Percentiles rank a stretch among this genome's conserved stretches.
Evolutionary conservation across 2,329 filamentous ascomycete genomes (phyloP).

Genomic region (Macrophomina pseudophaseolina): DNA sequence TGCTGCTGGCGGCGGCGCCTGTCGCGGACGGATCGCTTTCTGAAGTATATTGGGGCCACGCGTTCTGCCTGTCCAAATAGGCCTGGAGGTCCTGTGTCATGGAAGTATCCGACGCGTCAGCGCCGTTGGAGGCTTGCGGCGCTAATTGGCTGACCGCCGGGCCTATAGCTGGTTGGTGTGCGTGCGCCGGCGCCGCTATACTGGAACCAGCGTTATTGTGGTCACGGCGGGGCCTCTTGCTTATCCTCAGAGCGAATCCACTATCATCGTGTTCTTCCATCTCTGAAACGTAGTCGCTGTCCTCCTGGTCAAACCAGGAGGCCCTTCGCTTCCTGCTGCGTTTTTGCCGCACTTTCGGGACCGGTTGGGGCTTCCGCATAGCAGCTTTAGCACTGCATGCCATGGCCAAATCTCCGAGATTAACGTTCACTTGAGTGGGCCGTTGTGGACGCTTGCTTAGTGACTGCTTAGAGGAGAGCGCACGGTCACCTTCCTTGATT

Average conservation of each 20-base stretch:
- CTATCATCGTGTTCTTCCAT: background rate
- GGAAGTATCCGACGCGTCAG: background rate
- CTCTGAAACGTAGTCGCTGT: constrained; percentile 7
- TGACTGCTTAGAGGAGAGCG: constrained; percentile 39
- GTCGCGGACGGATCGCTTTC: background rate
- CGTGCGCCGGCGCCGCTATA: background rate
- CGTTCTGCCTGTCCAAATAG: background rate
- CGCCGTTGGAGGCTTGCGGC: background rate
- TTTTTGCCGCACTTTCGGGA: background rate
- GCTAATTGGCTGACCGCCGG: background rate
- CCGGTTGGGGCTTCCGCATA: background rate
- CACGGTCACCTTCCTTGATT: constrained; percentile 34
- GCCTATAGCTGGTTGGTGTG: background rate
- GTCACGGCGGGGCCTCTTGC: constrained; percentile 9
- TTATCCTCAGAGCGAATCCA: background rate
- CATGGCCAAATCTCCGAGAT: constrained; percentile 39
- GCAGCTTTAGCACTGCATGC: constrained; percentile 6
- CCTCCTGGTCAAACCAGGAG: background rate
- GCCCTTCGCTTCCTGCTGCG: no score
- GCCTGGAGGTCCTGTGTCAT: background rate
- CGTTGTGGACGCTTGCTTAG: constrained; percentile 33
- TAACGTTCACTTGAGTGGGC: constrained; percentile 34
- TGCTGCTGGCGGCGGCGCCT: background rate
- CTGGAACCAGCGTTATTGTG: background rate
- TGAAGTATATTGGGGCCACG: constrained; percentile 16